Evolutionary conservation across 768 basidiomycete species (phyloP).

Genomic region (Lentinula edodes): DNA sequence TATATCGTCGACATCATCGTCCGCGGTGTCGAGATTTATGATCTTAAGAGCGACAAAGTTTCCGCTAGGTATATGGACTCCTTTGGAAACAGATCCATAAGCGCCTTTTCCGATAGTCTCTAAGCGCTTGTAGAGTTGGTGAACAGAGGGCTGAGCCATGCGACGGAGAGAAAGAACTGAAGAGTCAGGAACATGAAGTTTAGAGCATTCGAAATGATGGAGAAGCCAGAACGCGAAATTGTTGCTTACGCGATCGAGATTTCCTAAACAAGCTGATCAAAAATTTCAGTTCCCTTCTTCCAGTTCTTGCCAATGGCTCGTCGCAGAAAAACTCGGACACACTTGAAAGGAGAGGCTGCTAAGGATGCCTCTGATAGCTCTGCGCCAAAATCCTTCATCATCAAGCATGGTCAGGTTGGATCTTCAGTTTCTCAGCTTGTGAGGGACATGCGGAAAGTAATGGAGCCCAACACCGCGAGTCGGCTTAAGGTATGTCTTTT

Average conservation of each 20-base stretch:
- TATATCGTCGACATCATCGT: conserved; percentile 95
- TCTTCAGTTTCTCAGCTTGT: conserved; percentile 83
- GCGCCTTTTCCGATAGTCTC: conserved; percentile 95
- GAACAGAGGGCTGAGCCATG: conserved; percentile 55
- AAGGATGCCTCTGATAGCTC: conserved; percentile 25
- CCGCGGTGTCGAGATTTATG: conserved; percentile 94
- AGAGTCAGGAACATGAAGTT: neutral
- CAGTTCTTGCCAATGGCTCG: conserved; percentile 51
- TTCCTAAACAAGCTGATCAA: neutral
- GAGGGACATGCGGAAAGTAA: conserved; percentile 87
- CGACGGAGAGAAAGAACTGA: neutral
- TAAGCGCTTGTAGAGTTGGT: conserved; percentile 77
- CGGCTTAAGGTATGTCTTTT: conserved; percentile 65
- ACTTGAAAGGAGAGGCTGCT: conserved; percentile 56
- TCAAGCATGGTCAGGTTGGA: conserved; percentile 94
- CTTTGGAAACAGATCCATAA: conserved; percentile 94
- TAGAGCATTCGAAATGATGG: neutral
- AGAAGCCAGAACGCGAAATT: neutral
- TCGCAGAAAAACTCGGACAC: conserved; percentile 75
- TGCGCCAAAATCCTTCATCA: conserved; percentile 88
- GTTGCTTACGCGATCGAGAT: neutral
- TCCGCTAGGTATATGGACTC: conserved; percentile 76
- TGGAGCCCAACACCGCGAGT: conserved; percentile 97
- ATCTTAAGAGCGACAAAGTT: conserved; percentile 96
- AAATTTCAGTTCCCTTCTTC: neutral